phyloP scores from a whole-genome alignment of 2,329 filamentous ascomycete species.

The Fragosphaeria purpurea region DNA sequence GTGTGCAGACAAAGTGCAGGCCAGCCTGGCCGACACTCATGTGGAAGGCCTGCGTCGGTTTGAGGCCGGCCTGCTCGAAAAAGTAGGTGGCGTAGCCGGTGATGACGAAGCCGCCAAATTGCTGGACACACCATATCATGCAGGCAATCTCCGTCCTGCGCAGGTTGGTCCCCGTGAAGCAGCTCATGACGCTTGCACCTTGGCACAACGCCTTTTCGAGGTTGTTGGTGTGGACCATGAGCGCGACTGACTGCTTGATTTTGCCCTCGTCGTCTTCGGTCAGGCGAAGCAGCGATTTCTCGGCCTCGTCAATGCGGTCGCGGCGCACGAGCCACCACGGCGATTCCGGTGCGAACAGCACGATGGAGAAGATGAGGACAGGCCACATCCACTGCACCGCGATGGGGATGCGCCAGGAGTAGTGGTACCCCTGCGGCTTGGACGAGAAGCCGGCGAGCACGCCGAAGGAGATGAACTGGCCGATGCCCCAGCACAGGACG shows the following conservation, averaged over 20 bases:
- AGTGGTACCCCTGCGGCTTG: conserved; percentile 22
- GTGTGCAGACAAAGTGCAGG: conserved; percentile 29
- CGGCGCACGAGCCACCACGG: conserved; percentile 35
- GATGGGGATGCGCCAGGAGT: conserved; percentile 28
- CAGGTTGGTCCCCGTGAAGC: conserved; percentile 41
- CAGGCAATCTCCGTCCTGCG: conserved; percentile 42
- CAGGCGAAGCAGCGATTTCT: conserved; percentile 18
- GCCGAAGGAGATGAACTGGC: conserved; percentile 20
- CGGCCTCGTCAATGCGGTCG: conserved; percentile 25
- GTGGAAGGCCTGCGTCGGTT: conserved; percentile 23
- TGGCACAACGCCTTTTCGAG: conserved; percentile 11
- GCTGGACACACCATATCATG: conserved; percentile 25
- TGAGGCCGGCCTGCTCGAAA: conserved; percentile 31
- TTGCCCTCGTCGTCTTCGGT: background rate
- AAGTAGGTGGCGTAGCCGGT: conserved; percentile 28
- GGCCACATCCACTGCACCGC: conserved; percentile 27
- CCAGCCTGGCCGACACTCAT: conserved; percentile 26
- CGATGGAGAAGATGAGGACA: conserved; percentile 27
- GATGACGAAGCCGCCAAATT: background rate
- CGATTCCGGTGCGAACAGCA: conserved; percentile 32
- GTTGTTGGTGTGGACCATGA: background rate
- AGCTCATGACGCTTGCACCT: conserved; percentile 26
- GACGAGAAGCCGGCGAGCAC: conserved; percentile 25
- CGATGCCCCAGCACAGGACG: conserved; percentile 38
- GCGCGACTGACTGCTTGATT: background rate